Evolutionary conservation across 148 eudicot genomes (phyloP).

Genomic region (Vaccinium myrtillus): DNA sequence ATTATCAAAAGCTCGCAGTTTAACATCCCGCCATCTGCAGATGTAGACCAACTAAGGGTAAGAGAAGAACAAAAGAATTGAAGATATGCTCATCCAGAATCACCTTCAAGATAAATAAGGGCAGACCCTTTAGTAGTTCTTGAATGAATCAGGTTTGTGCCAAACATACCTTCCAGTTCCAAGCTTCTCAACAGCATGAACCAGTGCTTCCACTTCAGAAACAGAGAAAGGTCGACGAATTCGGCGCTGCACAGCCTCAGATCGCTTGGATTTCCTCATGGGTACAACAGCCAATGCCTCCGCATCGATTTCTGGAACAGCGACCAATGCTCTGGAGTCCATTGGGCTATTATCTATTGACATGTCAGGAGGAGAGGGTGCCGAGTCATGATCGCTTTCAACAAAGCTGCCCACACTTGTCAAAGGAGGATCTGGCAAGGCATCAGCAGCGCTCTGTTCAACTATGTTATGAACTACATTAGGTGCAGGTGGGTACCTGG

Average conservation of each 20-base stretch:
- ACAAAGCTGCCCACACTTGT: conserved; percentile 42
- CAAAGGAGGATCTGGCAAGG: conserved; percentile 29
- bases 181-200: conserved; percentile 95
- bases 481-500: conserved; percentile 51
- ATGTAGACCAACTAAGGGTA: background rate
- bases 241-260: conserved; percentile 79
- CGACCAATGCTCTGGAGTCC: conserved; percentile 61
- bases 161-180: conserved; percentile 89
- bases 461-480: conserved; percentile 25
- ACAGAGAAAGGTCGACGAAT: conserved; percentile 98
- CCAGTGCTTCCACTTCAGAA: conserved; percentile 88
- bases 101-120: background rate
- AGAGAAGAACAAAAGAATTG: background rate
- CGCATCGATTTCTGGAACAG: conserved; percentile 43
- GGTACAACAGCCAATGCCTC: conserved; percentile 62
- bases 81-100: background rate
- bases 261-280: conserved; percentile 56
- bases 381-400: conserved; percentile 92
- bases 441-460: conserved; percentile 38
- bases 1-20: conserved; percentile 79
- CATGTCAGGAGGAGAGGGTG: conserved; percentile 62
- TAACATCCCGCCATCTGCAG: conserved; percentile 96
- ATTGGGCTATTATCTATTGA: conserved; percentile 47
- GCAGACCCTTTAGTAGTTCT: background rate
- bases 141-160: background rate